Evolutionary conservation across 805 yeast genomes (phyloP).

Genomic region (Teunomyces funiuensis): DNA sequence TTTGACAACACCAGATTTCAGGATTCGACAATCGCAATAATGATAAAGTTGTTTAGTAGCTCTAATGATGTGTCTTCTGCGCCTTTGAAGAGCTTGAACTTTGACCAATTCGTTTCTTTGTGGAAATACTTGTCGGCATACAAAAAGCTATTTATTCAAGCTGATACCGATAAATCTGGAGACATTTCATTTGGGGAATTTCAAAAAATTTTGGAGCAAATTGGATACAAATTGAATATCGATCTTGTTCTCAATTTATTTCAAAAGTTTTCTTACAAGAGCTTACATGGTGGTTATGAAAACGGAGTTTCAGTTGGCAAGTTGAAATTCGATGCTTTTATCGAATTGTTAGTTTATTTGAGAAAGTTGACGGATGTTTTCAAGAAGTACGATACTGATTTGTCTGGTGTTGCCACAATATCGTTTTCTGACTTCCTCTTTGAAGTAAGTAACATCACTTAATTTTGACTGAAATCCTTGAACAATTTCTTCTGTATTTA

Average conservation of each 20-base stretch:
- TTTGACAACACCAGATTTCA: slow-evolving; percentile 65
- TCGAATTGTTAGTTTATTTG: slow-evolving; percentile 75
- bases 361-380: slow-evolving; percentile 76
- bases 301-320: slow-evolving; percentile 33
- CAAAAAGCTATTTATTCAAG: slow-evolving; percentile 60
- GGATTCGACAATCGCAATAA: slow-evolving; percentile 56
- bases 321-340: slow-evolving; percentile 77
- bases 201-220: slow-evolving; percentile 57
- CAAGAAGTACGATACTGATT: slow-evolving; percentile 71
- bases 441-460: slow-evolving; percentile 41
- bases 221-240: slow-evolving; percentile 62
- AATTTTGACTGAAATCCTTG: neutral
- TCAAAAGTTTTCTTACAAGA: slow-evolving; percentile 50
- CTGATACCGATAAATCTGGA: slow-evolving; percentile 58
- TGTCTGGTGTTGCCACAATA: slow-evolving; percentile 70
- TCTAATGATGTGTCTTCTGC: slow-evolving; percentile 20
- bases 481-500: neutral
- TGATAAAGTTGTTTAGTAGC: slow-evolving; percentile 61
- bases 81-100: slow-evolving; percentile 31
- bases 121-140: slow-evolving; percentile 71
- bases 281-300: slow-evolving; percentile 22
- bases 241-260: slow-evolving; percentile 59
- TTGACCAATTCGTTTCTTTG: slow-evolving; percentile 63
- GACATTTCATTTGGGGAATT: slow-evolving; percentile 67
- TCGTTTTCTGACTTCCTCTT: slow-evolving; percentile 66